Evolutionary conservation across 257 asterid genomes (phyloP).

Genomic region (Solanum dulcamara): DNA sequence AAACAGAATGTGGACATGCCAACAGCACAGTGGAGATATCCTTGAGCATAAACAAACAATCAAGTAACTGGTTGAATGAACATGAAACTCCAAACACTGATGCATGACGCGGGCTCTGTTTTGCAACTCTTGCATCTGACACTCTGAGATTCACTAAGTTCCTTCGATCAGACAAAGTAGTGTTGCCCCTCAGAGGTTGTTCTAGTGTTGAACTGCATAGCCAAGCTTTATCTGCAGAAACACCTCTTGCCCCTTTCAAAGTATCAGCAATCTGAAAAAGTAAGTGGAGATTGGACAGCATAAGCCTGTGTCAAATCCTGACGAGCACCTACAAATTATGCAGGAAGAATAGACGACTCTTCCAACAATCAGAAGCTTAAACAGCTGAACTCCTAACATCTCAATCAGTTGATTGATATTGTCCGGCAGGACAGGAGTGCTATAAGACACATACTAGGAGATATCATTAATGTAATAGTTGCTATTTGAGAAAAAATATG

Average conservation of each 20-base stretch:
- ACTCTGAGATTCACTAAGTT: constrained; percentile 15
- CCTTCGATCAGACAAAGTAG: constrained; percentile 18
- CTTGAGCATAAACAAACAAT: constrained; percentile 64
- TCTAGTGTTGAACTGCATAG: constrained; percentile 18
- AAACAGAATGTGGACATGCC: constrained; percentile 34
- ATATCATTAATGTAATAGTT: background rate
- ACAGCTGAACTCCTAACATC: background rate
- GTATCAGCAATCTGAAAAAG: constrained; percentile 46
- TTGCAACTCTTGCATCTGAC: constrained; percentile 18
- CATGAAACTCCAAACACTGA: constrained; percentile 28
- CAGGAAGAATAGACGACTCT: background rate
- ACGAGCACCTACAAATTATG: background rate
- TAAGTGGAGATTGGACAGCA: background rate
- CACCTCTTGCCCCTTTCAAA: constrained; percentile 29
- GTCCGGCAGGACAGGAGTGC: background rate
- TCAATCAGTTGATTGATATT: background rate
- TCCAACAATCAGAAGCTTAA: background rate
- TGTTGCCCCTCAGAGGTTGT: constrained; percentile 19
- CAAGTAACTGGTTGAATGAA: constrained; percentile 31
- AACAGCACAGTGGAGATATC: constrained; percentile 44
- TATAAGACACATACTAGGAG: background rate
- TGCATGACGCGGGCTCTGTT: constrained; percentile 6
- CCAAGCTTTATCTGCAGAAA: constrained; percentile 32
- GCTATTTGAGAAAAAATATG: background rate
- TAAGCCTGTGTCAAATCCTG: background rate